phyloP scores from a whole-genome alignment of 768 basidiomycete species.

The Collybia sordida region DNA sequence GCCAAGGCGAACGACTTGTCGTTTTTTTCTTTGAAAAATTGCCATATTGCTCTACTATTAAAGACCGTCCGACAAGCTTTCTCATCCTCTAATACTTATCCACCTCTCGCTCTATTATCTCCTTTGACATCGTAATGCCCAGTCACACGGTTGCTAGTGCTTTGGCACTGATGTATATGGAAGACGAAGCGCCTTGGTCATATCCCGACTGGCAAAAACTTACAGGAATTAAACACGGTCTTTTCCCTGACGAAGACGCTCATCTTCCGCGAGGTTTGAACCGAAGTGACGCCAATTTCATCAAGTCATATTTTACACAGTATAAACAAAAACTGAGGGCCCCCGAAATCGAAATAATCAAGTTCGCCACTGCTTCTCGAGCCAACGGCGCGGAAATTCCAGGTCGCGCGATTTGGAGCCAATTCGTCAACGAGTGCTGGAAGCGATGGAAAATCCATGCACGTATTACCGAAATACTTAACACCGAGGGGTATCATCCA shows the following conservation, averaged over 20 bases:
- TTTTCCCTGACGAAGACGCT: conserved; percentile 15
- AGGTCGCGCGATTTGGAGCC: conserved; percentile 14
- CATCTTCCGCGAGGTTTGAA: conserved; percentile 12
- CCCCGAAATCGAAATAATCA: conserved; percentile 6
- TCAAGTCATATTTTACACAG: conserved; percentile 13
- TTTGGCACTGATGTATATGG: conserved; percentile 12
- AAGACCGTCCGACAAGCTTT: too few relatives aligned
- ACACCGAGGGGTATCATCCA: conserved; percentile 7
- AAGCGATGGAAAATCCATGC: conserved; percentile 11
- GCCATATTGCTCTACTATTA: too few relatives aligned
- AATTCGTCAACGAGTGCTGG: conserved; percentile 8
- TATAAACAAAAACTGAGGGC: not conserved
- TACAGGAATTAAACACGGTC: conserved; percentile 18
- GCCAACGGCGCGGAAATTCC: not conserved
- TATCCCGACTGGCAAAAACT: conserved; percentile 17
- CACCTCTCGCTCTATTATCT: not conserved
- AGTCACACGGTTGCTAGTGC: conserved; percentile 11
- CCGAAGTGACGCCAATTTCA: not conserved
- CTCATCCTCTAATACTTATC: too few relatives aligned
- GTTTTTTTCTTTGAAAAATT: too few relatives aligned
- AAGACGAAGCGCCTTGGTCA: conserved; percentile 11
- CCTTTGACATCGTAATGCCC: conserved; percentile 9
- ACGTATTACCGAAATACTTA: conserved; percentile 6
- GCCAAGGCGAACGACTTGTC: too few relatives aligned
- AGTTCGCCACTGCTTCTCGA: conserved; percentile 8